Conservation (phyloP, 169 alveolate genomes). For the Babesia divergens region DNA sequence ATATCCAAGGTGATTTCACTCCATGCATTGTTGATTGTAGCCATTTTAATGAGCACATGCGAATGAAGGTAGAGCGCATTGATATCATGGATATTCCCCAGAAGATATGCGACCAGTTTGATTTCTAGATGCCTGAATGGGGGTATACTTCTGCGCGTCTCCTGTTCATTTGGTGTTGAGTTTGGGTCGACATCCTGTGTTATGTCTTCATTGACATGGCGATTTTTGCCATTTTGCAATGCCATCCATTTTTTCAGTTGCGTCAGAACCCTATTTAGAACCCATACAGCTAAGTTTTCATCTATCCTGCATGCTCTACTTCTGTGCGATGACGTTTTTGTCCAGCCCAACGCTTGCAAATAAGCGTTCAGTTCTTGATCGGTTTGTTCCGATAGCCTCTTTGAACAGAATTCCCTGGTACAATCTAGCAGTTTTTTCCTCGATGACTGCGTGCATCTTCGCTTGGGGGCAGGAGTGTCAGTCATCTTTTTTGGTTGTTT, state of each 20-base stretch:
- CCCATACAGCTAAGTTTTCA: constrained; percentile 1
- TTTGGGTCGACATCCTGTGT: neutral
- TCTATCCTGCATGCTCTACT: neutral
- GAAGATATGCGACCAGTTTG: constrained; percentile 9
- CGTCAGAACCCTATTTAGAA: constrained; percentile 8
- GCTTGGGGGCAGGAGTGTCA: neutral
- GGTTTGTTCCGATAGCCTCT: constrained; percentile 25
- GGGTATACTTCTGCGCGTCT: neutral
- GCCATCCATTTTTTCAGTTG: constrained; percentile 19
- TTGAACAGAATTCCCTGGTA: constrained; percentile 7
- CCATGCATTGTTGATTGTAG: neutral
- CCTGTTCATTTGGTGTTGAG: neutral
- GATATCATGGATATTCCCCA: neutral
- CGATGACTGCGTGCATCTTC: constrained; percentile 6
- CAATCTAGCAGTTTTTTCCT: constrained; percentile 21
- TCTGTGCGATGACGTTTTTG: neutral
- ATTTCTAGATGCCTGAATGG: neutral
- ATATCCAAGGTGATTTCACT: neutral
- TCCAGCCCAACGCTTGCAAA: constrained; percentile 23
- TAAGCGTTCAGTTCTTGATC: constrained; percentile 16
- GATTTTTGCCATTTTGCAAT: neutral
- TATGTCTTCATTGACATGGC: neutral
- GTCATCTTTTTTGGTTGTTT: neutral
- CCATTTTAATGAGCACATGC: constrained; percentile 16
- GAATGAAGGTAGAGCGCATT: constrained; percentile 23